Base-by-base conservation (phyloP, 2,329 filamentous ascomycete genomes). In the Gliomastix tumulicola region DNA sequence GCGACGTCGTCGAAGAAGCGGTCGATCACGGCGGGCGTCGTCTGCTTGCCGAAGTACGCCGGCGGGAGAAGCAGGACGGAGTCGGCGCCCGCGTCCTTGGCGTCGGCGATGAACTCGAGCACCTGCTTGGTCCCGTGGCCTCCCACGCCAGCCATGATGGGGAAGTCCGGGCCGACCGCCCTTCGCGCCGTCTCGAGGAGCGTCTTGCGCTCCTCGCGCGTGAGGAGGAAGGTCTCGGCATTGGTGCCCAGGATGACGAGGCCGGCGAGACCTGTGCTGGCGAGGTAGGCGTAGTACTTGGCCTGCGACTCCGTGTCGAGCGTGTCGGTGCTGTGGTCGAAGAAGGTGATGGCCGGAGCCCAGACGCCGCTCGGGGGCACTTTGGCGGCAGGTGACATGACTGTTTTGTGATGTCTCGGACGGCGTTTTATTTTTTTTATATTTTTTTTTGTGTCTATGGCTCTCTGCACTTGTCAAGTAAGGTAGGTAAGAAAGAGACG, bases 141-240 rank as follows among this genome's bases (percentile, higher is more conserved):
- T n/a, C 76, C 69, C 6, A 78, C 74, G 21, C 80, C 80, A 63
- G 34, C 88, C 69, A 92, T 88, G 45, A 95, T 71, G 19, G 89
- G 88, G 59, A 90, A 95, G 57, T 89, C 82, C 0, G 87, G 84
- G 0, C 88, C 88, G 34, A 94, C 82, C 34, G 77, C 77, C 53
- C 87, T 82, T 39, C 88, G 78, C 56, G 79, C 80, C 9, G 71
- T 62, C 20, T 62, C 53, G 18, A 84, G 65, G n/a, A 82, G 65
- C 28, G 65, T 60, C 34, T 61, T 61, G 38, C 76, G 67, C 55
- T 81, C 76, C 44, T 76, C 68, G n/a, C 72, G 71, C 11, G 74
- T 77, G 28, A 76, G 50, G 30, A 76, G 65, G 50, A 74, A 73
- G 11, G 71, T 65, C 48, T 76, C 72, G 5, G 71, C 67, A 49